phyloP scores from a whole-genome alignment of 257 asterid species.

The Solanum paucissectum region DNA sequence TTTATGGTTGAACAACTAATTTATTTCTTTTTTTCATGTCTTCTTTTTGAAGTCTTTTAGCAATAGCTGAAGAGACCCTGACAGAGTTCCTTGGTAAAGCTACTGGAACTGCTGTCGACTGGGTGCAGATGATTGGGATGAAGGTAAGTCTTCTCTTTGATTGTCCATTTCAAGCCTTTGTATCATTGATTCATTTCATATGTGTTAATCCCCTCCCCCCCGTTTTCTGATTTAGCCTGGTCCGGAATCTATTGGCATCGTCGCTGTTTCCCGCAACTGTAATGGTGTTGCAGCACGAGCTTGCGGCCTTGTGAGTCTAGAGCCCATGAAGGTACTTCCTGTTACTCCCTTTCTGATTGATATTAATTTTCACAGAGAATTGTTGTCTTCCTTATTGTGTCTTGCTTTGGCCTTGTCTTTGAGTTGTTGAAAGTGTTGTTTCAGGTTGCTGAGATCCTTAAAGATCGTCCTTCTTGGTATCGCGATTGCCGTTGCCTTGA shows the following conservation, averaged over 20 bases:
- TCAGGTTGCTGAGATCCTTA: conserved; percentile 91
- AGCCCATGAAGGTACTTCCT: conserved; percentile 80
- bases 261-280: conserved; percentile 93
- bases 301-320: conserved; percentile 98
- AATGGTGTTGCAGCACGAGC: conserved; percentile 99
- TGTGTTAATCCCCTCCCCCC: neutral
- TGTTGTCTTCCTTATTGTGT: neutral
- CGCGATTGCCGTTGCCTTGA: conserved; percentile 87
- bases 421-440: neutral
- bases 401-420: neutral
- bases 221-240: conserved; percentile 60
- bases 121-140: conserved; percentile 99
- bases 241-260: conserved; percentile 99
- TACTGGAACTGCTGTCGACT: conserved; percentile 99
- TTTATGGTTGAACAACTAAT: neutral
- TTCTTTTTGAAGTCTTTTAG: conserved; percentile 53
- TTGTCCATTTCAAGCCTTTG: neutral
- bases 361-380: neutral
- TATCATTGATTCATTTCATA: neutral
- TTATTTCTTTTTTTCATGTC: neutral
- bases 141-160: conserved; percentile 36
- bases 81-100: conserved; percentile 98
- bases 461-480: conserved; percentile 96
- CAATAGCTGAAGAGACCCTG: conserved; percentile 98
- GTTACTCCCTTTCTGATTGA: neutral